Percentiles rank a stretch among this genome's conserved stretches.
Conservation (phyloP, 257 asterid genomes). For the Petunia secreta region DNA sequence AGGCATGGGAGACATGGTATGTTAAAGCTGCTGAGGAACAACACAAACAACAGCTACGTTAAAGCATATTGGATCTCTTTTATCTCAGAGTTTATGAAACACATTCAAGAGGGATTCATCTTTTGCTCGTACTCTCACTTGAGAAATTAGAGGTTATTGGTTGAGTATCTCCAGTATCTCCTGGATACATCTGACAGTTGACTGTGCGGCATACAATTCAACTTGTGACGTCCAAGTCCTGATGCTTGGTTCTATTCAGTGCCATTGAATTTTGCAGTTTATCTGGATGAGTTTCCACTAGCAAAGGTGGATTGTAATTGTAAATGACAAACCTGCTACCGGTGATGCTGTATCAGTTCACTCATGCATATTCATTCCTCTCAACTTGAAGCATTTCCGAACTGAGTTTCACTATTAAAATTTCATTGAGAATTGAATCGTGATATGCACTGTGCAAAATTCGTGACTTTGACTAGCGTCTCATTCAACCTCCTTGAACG, state of each 20-base stretch:
- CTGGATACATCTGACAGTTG: conserved; percentile 3
- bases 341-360: not conserved
- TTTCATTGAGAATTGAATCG: not conserved
- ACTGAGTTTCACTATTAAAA: not conserved
- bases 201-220: not conserved
- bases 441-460: not conserved
- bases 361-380: not conserved
- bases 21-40: conserved; percentile 50
- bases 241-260: not conserved
- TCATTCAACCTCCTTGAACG: not conserved
- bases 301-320: not conserved
- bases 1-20: conserved; percentile 63
- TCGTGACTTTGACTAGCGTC: not conserved
- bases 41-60: conserved; percentile 37
- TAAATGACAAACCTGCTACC: conserved; percentile 15
- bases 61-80: conserved; percentile 25
- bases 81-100: conserved; percentile 15
- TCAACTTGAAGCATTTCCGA: not conserved
- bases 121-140: conserved; percentile 17
- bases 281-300: conserved; percentile 4
- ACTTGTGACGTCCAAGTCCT: not conserved
- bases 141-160: conserved; percentile 10
- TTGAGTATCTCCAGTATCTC: conserved; percentile 11
- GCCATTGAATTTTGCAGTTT: not conserved
- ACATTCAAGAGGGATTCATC: conserved; percentile 7